These are phyloP conservation scores for Gossypium lobatum DNA, from an alignment of 441 rosid species.

Conservation along the genomic window DNA sequence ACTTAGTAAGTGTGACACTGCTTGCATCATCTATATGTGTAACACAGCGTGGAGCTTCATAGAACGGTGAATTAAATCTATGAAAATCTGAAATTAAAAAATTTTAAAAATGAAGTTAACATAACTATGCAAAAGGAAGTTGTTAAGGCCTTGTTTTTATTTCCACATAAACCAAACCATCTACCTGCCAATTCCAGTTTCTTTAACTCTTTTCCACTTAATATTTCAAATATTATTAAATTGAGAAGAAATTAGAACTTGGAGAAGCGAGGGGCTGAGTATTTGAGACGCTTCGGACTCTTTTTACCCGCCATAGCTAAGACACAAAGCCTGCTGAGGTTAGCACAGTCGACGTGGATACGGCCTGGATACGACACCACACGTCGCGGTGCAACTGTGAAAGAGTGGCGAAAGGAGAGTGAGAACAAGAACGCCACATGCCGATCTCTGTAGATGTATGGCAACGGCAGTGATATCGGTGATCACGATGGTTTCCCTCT, in stretches of 20 bases:
- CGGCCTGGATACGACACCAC: conserved; percentile 20
- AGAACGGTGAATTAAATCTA: conserved; percentile 28
- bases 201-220: neutral
- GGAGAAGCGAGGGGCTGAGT: conserved; percentile 64
- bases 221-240: neutral
- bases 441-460: no score
- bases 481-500: no score
- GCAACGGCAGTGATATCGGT: no score
- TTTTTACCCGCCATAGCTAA: conserved; percentile 58
- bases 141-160: no score
- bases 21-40: conserved; percentile 87
- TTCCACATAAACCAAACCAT: conserved; percentile 55
- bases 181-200: conserved; percentile 36
- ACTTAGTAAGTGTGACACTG: conserved; percentile 70
- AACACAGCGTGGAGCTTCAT: conserved; percentile 77
- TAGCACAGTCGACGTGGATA: conserved; percentile 25
- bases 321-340: conserved; percentile 23
- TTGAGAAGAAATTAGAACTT: conserved; percentile 34
- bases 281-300: conserved; percentile 92
- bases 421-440: neutral
- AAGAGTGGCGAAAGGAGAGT: conserved; percentile 14
- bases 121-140: no score
- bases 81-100: neutral
- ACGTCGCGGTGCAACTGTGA: conserved; percentile 15
- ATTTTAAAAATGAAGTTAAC: no score